Evolutionary conservation across 441 rosid genomes (phyloP), one percentile per base, ranked within the genome.

Genomic region (Cnidoscolus chayamansa): DNA sequence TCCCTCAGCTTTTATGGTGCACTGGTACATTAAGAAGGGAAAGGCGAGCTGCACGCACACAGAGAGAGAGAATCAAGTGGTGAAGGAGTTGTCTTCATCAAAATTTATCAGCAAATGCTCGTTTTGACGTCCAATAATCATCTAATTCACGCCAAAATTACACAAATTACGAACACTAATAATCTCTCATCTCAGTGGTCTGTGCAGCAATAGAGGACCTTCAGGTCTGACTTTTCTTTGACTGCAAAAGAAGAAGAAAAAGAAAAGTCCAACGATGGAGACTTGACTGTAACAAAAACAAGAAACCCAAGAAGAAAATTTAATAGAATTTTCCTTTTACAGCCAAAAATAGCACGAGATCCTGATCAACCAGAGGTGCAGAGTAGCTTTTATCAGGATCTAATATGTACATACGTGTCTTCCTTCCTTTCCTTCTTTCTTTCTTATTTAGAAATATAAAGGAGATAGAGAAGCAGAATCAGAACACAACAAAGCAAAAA

Each of bases 251-350:
- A 74, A 48, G 64, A 74, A 63, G 64, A 49, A 80, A 83, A 79
- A 61, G 76, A 76, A 82, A 82, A 63, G 77, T 70, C 78, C 68
- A 76, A 78, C 74, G 91, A 92, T 89, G 84, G 88, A 82, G 89
- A 90, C 88, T 71, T 86, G 85, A 76, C 86, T 78, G 75, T 71
- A 64, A 13, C 53, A 79, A 71, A 77, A 81, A 67, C 76, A 80
- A 72, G 63, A 77, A 78, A 61, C n/a, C 73, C 74, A 65, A 72
- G 54, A 35, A 73, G 70, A 48, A 30, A 9, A 40, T 3, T 40
- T 40, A 40, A 40, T 40, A 40, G 7, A 40, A 40, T 40, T 40
- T 53, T n/a, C 6, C 12, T n/a, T 53, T 73, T 75, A 72, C 57
- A 69, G 64, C 13, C 15, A 65, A 62, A 54, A 9, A 48, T 54